Percentiles rank a stretch among this genome's conserved stretches.
Conservation (phyloP, 31 red algal species). For the Porphyra umbilicalis region DNA sequence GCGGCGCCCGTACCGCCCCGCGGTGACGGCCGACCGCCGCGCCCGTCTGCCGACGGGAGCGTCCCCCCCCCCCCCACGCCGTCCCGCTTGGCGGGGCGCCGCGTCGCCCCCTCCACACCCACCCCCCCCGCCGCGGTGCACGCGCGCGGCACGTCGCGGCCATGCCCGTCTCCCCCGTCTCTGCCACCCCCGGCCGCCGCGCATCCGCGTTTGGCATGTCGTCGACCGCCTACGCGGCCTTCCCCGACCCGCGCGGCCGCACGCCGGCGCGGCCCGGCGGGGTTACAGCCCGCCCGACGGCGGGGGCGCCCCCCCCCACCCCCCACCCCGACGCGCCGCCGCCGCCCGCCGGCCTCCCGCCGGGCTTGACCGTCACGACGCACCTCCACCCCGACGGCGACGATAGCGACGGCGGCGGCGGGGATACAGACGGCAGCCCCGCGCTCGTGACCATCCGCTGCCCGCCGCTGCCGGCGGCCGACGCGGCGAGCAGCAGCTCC, state of each 20-base stretch:
- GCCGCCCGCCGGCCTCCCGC: too few relatives aligned
- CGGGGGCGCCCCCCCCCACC: not conserved
- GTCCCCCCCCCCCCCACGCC: too few relatives aligned
- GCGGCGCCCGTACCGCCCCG: too few relatives aligned
- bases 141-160: too few relatives aligned
- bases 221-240: not conserved
- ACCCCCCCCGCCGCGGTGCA: too few relatives aligned
- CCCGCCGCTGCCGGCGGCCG: not conserved
- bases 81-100: too few relatives aligned
- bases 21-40: too few relatives aligned
- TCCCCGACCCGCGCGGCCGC: too few relatives aligned
- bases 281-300: not conserved
- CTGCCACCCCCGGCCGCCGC: not conserved
- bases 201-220: not conserved
- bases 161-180: not conserved
- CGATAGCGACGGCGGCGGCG: not conserved
- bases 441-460: not conserved
- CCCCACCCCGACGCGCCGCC: not conserved
- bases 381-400: not conserved
- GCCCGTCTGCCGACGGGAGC: too few relatives aligned
- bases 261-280: too few relatives aligned
- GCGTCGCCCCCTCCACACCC: too few relatives aligned
- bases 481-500: not conserved
- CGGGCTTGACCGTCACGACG: not conserved
- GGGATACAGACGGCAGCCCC: not conserved